Conservation (phyloP, 768 basidiomycete species). For the Psilocybe sp. region DNA sequence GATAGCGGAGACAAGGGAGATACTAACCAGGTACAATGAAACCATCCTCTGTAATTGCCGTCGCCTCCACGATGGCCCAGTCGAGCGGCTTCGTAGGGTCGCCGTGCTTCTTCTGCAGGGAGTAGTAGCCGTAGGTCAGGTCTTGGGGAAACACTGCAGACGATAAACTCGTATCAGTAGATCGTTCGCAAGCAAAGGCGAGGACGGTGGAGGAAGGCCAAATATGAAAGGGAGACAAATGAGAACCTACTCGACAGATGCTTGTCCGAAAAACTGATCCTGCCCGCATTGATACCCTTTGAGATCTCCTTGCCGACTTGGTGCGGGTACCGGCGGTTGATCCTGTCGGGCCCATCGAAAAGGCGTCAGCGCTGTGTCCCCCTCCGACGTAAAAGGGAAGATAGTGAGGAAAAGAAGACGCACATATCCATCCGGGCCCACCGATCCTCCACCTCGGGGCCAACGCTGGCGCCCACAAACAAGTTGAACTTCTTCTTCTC, state of each 20-base stretch:
- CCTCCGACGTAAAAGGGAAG: neutral
- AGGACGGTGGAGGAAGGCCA: no score
- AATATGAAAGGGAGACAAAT: no score
- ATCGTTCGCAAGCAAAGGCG: no score
- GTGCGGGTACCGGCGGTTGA: slow-evolving; percentile 40
- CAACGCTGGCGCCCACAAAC: slow-evolving; percentile 46
- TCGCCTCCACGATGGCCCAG: slow-evolving; percentile 51
- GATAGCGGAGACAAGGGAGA: no score
- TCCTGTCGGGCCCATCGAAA: slow-evolving; percentile 15
- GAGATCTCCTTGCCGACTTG: slow-evolving; percentile 48
- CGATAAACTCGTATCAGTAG: no score
- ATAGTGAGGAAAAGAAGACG: slow-evolving; percentile 5
- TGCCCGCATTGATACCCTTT: slow-evolving; percentile 46
- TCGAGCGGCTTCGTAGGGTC: slow-evolving; percentile 42
- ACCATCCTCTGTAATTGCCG: slow-evolving; percentile 46
- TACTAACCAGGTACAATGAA: slow-evolving; percentile 38
- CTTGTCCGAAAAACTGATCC: slow-evolving; percentile 47
- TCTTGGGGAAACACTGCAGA: slow-evolving; percentile 47
- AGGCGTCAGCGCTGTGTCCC: no score
- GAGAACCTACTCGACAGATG: slow-evolving; percentile 47
- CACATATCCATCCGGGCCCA: slow-evolving; percentile 48
- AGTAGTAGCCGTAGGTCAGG: slow-evolving; percentile 46
- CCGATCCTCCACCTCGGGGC: slow-evolving; percentile 47
- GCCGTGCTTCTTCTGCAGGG: slow-evolving; percentile 39
- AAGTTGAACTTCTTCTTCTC: slow-evolving; percentile 47